A percentile compares a stretch with the other conserved stretches of the same genome.
Evolutionary conservation across 176 grass and related monocot species (phyloP).

Genomic region (Juncus inflexus): DNA sequence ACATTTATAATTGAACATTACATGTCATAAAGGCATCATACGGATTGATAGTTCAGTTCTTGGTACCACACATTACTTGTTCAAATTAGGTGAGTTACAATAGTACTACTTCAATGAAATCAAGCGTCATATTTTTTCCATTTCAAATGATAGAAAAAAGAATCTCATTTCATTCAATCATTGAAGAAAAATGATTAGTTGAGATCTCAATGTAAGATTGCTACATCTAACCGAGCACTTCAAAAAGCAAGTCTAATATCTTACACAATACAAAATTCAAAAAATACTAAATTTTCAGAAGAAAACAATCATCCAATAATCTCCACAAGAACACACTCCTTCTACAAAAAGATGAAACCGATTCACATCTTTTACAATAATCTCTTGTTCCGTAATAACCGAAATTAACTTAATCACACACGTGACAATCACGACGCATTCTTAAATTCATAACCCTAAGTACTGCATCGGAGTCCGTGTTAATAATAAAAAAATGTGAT

Average conservation of each 20-base stretch:
- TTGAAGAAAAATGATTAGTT: conserved; percentile 17
- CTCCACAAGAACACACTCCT: conserved; percentile 78
- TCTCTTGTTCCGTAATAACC: conserved; percentile 50
- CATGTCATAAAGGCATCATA: not conserved
- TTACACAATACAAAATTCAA: too few relatives aligned
- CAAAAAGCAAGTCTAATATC: not conserved
- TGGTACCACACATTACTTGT: too few relatives aligned
- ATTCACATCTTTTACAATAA: conserved; percentile 84
- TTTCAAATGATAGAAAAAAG: too few relatives aligned
- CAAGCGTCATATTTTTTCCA: too few relatives aligned
- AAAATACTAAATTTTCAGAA: too few relatives aligned
- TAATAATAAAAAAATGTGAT: conserved; percentile 64
- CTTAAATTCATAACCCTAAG: conserved; percentile 63
- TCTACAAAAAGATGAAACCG: conserved; percentile 65
- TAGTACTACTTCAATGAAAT: too few relatives aligned
- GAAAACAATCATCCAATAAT: conserved; percentile 35
- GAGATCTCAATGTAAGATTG: conserved; percentile 22
- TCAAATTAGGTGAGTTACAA: too few relatives aligned
- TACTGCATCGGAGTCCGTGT: conserved; percentile 39
- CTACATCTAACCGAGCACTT: conserved; percentile 13
- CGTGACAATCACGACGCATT: conserved; percentile 77
- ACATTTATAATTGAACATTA: conserved; percentile 8
- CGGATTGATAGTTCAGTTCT: not conserved
- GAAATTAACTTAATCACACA: conserved; percentile 79
- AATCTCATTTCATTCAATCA: conserved; percentile 12